Conservation (phyloP, 257 asterid genomes). For the Solanum paucissectum region DNA sequence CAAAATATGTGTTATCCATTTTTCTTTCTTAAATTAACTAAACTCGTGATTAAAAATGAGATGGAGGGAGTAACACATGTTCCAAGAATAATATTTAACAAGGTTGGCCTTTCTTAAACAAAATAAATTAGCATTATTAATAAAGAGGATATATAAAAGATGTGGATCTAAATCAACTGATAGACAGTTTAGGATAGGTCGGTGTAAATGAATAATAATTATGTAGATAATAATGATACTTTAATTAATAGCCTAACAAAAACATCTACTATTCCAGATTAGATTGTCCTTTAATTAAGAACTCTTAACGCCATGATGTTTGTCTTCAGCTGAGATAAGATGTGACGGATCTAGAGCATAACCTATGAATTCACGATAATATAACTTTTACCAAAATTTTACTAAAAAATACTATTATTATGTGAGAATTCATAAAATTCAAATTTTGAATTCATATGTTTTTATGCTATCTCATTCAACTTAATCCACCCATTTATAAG, state of each 20-base stretch:
- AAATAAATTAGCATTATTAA: background rate
- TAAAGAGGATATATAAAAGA: background rate
- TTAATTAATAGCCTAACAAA: background rate
- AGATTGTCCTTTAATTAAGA: background rate
- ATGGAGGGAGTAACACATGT: background rate
- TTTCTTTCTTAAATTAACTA: background rate
- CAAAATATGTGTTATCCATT: background rate
- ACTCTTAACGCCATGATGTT: background rate
- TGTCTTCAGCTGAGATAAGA: background rate
- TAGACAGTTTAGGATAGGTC: background rate
- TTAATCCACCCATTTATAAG: too few relatives aligned
- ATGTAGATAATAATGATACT: background rate
- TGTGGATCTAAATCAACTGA: background rate
- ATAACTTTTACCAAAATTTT: too few relatives aligned
- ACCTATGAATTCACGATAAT: too few relatives aligned
- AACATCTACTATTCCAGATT: background rate
- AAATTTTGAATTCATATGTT: too few relatives aligned
- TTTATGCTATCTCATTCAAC: too few relatives aligned
- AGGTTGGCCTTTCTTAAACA: background rate
- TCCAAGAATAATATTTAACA: background rate
- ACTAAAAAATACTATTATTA: too few relatives aligned
- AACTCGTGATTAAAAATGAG: background rate
- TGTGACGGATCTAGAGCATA: too few relatives aligned
- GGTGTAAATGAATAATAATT: background rate
- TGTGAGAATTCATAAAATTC: too few relatives aligned